phyloP scores from a whole-genome alignment of 805 yeast species.

The Suhomyces sp. region DNA sequence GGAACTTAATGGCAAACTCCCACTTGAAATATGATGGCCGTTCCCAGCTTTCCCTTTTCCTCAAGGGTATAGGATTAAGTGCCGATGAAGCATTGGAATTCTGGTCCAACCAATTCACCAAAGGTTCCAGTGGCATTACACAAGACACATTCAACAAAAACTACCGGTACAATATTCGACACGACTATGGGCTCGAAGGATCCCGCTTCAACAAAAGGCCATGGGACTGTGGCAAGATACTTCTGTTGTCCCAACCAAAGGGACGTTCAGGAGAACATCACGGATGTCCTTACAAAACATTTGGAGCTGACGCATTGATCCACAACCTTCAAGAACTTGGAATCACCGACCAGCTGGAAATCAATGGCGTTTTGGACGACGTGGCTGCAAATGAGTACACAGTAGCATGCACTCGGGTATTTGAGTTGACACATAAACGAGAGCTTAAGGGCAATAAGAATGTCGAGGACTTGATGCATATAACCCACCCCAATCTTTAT shows the following conservation, averaged over 20 bases:
- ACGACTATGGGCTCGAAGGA: constrained; percentile 90
- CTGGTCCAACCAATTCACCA: constrained; percentile 75
- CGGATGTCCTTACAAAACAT: constrained; percentile 91
- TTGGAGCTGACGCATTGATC: constrained; percentile 61
- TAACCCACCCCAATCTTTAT: constrained; percentile 85
- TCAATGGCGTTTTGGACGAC: constrained; percentile 63
- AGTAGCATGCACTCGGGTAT: constrained; percentile 85
- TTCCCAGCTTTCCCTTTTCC: constrained; percentile 77
- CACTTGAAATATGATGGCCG: constrained; percentile 84
- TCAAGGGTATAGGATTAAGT: constrained; percentile 85
- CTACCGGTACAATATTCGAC: constrained; percentile 83
- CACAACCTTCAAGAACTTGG: constrained; percentile 61
- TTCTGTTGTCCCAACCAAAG: constrained; percentile 55
- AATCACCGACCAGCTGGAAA: constrained; percentile 52
- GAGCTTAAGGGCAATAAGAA: constrained; percentile 34
- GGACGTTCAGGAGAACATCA: constrained; percentile 71
- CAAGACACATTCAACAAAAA: constrained; percentile 82
- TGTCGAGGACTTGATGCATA: constrained; percentile 52
- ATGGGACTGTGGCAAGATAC: constrained; percentile 76
- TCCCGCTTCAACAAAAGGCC: constrained; percentile 82
- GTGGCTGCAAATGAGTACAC: constrained; percentile 71
- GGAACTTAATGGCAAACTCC: constrained; percentile 53
- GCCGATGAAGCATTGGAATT: constrained; percentile 86
- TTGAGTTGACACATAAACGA: constrained; percentile 63
- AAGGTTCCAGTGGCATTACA: constrained; percentile 47